A percentile compares a stretch with the other conserved stretches of the same genome.
Evolutionary conservation across 805 yeast genomes (phyloP).

Genomic region (Lachancea waltii): DNA sequence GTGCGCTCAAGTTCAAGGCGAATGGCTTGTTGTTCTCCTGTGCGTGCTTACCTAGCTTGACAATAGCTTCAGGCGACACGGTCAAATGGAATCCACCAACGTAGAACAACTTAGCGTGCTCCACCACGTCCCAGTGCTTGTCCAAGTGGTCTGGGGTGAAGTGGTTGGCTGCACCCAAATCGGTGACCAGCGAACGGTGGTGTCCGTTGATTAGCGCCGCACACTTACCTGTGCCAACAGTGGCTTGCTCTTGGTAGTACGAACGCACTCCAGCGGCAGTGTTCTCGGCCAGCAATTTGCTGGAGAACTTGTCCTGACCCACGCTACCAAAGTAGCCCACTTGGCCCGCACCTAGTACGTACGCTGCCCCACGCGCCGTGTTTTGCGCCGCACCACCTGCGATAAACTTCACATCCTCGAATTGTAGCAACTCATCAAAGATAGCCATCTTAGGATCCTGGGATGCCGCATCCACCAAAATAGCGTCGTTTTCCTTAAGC

Average conservation of each 20-base stretch:
- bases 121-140: conserved; percentile 80
- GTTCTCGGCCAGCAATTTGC: conserved; percentile 76
- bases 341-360: conserved; percentile 68
- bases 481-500: conserved; percentile 89
- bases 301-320: conserved; percentile 85
- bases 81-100: conserved; percentile 99
- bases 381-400: conserved; percentile 99
- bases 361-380: conserved; percentile 98
- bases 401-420: conserved; percentile 56
- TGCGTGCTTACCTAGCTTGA: conserved; percentile 86
- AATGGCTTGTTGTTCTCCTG: conserved; percentile 72
- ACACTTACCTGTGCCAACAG: conserved; percentile 89
- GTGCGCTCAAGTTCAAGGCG: conserved; percentile 87
- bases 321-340: conserved; percentile 96
- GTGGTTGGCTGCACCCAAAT: conserved; percentile 96
- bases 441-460: conserved; percentile 83
- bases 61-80: conserved; percentile 92
- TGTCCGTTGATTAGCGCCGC: conserved; percentile 88
- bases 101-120: conserved; percentile 74
- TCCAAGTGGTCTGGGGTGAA: conserved; percentile 85
- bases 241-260: conserved; percentile 72
- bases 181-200: conserved; percentile 91
- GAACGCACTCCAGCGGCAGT: conserved; percentile 81
- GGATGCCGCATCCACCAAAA: conserved; percentile 47
- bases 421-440: conserved; percentile 66